These are phyloP conservation scores for Pichiaceae sp. DNA, from an alignment of 1,139 yeast genomes.

Conservation along the genomic window DNA sequence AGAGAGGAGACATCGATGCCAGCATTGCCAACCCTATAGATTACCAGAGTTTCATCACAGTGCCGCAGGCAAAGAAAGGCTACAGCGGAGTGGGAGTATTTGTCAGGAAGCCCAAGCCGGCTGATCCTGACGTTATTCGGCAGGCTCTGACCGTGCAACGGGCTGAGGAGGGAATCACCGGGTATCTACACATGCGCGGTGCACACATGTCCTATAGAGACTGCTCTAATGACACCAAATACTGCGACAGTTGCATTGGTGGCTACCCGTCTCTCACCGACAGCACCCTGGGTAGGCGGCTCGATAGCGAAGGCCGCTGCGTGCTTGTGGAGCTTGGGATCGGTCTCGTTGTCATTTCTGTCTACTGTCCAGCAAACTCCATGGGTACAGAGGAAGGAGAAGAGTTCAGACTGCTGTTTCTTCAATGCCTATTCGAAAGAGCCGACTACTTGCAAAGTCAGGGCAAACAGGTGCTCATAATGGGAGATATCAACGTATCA, in stretches of 20 bases:
- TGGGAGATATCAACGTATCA: conserved; percentile 86
- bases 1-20: conserved; percentile 27
- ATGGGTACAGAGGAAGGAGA: conserved; percentile 64
- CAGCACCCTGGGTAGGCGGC: conserved; percentile 29
- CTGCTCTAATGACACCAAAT: conserved; percentile 5
- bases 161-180: conserved; percentile 92
- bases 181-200: conserved; percentile 33
- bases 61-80: conserved; percentile 65
- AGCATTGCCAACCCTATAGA: conserved; percentile 50
- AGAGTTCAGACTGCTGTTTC: conserved; percentile 47
- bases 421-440: conserved; percentile 50
- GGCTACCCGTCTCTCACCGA: conserved; percentile 53
- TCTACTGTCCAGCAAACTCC: conserved; percentile 93
- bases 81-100: conserved; percentile 91
- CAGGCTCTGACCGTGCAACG: conserved; percentile 42
- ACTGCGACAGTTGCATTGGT: conserved; percentile 40
- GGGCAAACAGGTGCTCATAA: conserved; percentile 62
- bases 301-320: conserved; percentile 84
- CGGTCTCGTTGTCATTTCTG: conserved; percentile 57
- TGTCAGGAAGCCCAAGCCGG: conserved; percentile 41
- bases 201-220: conserved; percentile 17
- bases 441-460: conserved; percentile 40
- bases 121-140: conserved; percentile 31
- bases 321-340: conserved; percentile 63
- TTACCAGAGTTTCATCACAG: conserved; percentile 57